Evolutionary conservation across 441 rosid species (phyloP), one percentile per base, ranked within the genome.

Genomic region (Geranium incanum): DNA sequence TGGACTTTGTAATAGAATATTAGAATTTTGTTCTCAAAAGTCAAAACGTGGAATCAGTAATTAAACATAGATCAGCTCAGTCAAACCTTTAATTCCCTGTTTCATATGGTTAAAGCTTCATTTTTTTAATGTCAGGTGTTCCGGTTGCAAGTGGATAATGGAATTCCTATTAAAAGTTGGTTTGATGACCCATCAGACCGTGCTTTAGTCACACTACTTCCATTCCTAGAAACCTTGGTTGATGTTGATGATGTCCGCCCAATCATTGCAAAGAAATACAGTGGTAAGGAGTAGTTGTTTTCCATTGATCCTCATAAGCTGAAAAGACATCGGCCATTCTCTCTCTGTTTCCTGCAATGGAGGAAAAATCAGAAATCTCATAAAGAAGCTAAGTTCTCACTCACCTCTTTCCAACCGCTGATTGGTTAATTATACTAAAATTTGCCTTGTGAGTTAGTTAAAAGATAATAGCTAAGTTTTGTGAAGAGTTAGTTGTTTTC

Each of bases 141-240:
- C 78, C 97, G 98, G 43, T 94, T 91, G 81, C 97, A 94, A 84
- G 93, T 94, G 80, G 98, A 94, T 77, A 95, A 95, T 65, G 99
- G 98, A 8, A 88, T 95, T 59, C 97, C 98, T 5, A 95, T 95
- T 38, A 95, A 92, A 81, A 95, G 99, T 83, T 95, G 98, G 98
- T 95, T 92, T 52, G 92, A 88, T 19, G 95, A 95, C 79, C 89
- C 84, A 1, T 70, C 84, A 0, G 99, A 95, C 77, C 86, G 87
- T 75, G 97, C 89, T 76, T 82, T 95, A 76, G 96, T 95, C 66
- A 68, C 73, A 28, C 74, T 95, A 19, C 85, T 95, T 7, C 99
- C 98, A 1, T 95, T 95, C 78, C 77, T 95, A 78, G 99, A 92
- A 84, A 89, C 91, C 82, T 82, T 95, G 80, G 93, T 79, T 1